Conservation (phyloP, 768 basidiomycete species). For the Tricholoma sp. region DNA sequence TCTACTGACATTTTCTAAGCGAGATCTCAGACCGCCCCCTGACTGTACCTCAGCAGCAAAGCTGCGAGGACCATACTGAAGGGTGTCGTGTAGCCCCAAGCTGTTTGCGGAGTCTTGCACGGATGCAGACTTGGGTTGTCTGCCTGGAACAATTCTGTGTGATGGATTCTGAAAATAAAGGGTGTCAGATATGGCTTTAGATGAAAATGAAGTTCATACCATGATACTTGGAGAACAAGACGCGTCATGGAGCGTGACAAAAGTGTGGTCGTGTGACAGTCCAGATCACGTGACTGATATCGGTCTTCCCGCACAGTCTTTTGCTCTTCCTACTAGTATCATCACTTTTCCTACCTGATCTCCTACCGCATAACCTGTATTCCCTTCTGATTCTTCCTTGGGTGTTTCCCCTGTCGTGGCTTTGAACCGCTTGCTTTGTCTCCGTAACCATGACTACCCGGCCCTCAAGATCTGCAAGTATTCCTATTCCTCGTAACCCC, state of each 20-base stretch:
- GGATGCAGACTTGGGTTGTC: slow-evolving; percentile 53
- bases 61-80: slow-evolving; percentile 79
- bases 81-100: slow-evolving; percentile 83
- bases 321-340: slow-evolving; percentile 7
- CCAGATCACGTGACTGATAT: neutral
- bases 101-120: slow-evolving; percentile 63
- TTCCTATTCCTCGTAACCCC: slow-evolving; percentile 55
- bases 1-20: slow-evolving; percentile 69
- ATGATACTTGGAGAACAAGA: slow-evolving; percentile 19
- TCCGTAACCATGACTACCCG: slow-evolving; percentile 38
- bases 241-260: slow-evolving; percentile 20
- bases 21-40: slow-evolving; percentile 53
- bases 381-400: neutral
- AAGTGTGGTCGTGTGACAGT: slow-evolving; percentile 8
- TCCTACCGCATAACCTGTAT: neutral
- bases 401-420: neutral
- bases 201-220: slow-evolving; percentile 13
- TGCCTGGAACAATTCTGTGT: slow-evolving; percentile 58
- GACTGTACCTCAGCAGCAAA: slow-evolving; percentile 71
- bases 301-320: no score
- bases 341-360: slow-evolving; percentile 5
- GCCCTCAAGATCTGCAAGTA: slow-evolving; percentile 58
- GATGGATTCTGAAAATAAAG: slow-evolving; percentile 37
- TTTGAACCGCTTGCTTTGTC: neutral
- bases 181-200: neutral